Evolutionary conservation across 2,329 filamentous ascomycete species (phyloP).

Genomic region (Cryphonectria japonica): DNA sequence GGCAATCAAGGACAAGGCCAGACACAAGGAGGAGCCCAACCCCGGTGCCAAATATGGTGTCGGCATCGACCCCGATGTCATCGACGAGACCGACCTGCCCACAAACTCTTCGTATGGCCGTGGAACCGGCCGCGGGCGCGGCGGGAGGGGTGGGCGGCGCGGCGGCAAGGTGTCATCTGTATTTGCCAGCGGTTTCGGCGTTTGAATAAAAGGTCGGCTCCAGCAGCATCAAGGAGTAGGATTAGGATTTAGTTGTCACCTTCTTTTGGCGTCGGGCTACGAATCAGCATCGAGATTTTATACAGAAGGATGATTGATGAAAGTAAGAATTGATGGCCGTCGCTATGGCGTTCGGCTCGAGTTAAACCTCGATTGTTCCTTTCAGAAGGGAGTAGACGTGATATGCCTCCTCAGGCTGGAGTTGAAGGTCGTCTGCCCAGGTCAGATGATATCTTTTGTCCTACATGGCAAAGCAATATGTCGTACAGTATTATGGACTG

Average conservation of each 20-base stretch:
- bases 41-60: slow-evolving; percentile 26
- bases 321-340: no score
- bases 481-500: background rate
- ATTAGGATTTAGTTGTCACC: background rate
- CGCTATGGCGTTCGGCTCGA: background rate
- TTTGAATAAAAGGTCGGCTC: slow-evolving; percentile 13
- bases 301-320: no score
- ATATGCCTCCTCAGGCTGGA: background rate
- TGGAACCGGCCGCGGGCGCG: slow-evolving; percentile 23
- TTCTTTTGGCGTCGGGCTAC: background rate
- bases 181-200: slow-evolving; percentile 31
- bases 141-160: slow-evolving; percentile 24
- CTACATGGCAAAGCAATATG: background rate
- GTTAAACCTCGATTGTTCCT: background rate
- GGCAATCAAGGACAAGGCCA: background rate
- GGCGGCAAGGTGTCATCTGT: slow-evolving; percentile 19
- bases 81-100: slow-evolving; percentile 33
- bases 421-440: background rate
- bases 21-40: slow-evolving; percentile 4
- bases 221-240: background rate
- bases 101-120: slow-evolving; percentile 16
- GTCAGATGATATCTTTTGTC: background rate
- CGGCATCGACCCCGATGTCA: slow-evolving; percentile 30
- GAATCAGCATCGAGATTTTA: no score
- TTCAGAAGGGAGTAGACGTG: background rate